Evolutionary conservation across 164 flowering plant genomes (phyloP), one percentile per base, ranked within the genome.

Genomic region (Liquidambar formosana): DNA sequence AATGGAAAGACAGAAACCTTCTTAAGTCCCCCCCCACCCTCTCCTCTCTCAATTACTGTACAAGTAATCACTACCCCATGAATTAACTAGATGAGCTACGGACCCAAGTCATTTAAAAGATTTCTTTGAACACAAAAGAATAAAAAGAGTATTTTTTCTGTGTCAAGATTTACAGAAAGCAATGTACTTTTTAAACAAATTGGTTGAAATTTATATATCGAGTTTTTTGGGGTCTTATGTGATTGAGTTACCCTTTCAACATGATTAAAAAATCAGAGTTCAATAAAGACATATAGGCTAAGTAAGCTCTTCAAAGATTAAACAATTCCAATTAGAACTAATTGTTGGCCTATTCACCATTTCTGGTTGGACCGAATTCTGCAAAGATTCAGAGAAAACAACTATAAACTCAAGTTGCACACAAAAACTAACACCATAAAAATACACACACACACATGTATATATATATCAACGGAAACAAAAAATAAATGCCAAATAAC

Each of bases 381-480:
- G 1, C 2, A 15, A n/a, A 15, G 53, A 2, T 15, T 49, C 53
- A 5, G n/a, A 4, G 14, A 49, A 49, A n/a, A 15, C 8, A 49
- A 49, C 18, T 12, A 5, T 15, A 15, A 49, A 15, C 53, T 5
- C 5, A 49, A 15, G 53, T 0, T 0, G 11, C 27, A 43, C 25
- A 6, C 49, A 27, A 22, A 51, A 61, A 69, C 22, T 38, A 54
- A 58, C 33, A 71, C 44, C 41, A 21, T 61, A 19, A 0, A 61
- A n/a, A n/a, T n/a, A n/a, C n/a, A n/a, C n/a, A n/a, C n/a, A n/a
- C n/a, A n/a, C n/a, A n/a, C n/a, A n/a, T n/a, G n/a, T n/a, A n/a
- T n/a, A n/a, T 19, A 64, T 57, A 45, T 27, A 2, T 52, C 10
- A 19, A 18, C 15, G 33, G 13, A 48, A 47, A 19, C 49, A 22